A percentile compares a stretch with the other conserved stretches of the same genome.
phyloP scores from a whole-genome alignment of 2,329 filamentous ascomycete genomes.

The Penicillium sp. region DNA sequence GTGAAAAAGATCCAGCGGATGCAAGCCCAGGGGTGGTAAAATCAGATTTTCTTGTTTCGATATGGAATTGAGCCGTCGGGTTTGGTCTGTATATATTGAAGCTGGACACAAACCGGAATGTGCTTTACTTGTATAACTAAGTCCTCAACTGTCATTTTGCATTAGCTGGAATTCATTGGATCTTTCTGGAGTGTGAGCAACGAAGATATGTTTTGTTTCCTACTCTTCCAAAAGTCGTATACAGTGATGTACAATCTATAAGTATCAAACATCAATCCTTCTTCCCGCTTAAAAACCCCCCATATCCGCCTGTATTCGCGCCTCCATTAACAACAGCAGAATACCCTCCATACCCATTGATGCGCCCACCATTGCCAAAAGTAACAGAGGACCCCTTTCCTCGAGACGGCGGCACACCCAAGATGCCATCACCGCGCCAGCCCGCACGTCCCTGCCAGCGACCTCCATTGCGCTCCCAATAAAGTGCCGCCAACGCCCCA shows the following conservation, averaged over 20 bases:
- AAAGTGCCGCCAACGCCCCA: conserved; percentile 34
- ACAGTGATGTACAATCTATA: conserved; percentile 10
- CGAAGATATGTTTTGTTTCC: too few species aligned
- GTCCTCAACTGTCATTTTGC: conserved; percentile 11
- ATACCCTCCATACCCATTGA: conserved; percentile 55
- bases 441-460: conserved; percentile 18
- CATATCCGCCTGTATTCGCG: conserved; percentile 28
- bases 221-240: not conserved
- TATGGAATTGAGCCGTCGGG: not conserved
- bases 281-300: conserved; percentile 38
- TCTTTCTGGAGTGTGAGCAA: conserved; percentile 4
- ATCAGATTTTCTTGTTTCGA: not conserved
- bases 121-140: conserved; percentile 14
- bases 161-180: conserved; percentile 22
- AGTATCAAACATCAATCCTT: conserved; percentile 32
- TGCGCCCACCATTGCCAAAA: conserved; percentile 49
- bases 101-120: conserved; percentile 6
- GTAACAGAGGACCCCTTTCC: conserved; percentile 48
- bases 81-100: conserved; percentile 15
- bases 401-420: conserved; percentile 42
- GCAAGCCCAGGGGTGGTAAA: conserved; percentile 44
- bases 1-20: conserved; percentile 41
- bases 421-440: conserved; percentile 44
- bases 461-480: conserved; percentile 33
- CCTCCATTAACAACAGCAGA: conserved; percentile 35